Evolutionary conservation across 495 filamentous ascomycete genomes (phyloP), one percentile per base, ranked within the genome.

Genomic region (Aspergillus indologenus): DNA sequence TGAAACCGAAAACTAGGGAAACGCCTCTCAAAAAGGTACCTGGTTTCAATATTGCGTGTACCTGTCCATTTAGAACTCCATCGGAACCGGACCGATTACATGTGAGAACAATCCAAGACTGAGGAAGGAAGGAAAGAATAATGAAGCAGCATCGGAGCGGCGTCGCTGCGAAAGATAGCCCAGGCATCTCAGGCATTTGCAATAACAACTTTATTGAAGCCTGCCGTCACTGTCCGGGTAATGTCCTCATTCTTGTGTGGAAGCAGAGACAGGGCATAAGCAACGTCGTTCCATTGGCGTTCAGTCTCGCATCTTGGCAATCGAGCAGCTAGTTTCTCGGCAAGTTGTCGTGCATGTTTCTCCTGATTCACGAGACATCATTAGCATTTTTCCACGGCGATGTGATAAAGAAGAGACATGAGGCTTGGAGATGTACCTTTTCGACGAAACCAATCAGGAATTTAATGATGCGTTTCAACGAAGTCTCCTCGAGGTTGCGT

Each of bases 201-300:
- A 58, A 87, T 87, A 24, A 96, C 87, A 22, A 97, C 78, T 73
- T 89, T 90, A 45, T 68, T 74, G 74, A 94, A 98, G 12, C 95
- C 95, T 58, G 88, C 89, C 19, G 77, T 75, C 14, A 99, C 80
- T 18, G 87, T 75, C 79, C 95, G 96, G 40, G 83, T 80, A 54
- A 99, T 98, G 17, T 98, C 94, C 72, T 99, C 95, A 61, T 97
- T 97, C 80, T 97, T 99, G 66, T 98, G 95, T 64, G 90, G 93
- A 47, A 98, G 74, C 57, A 97, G 70, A 22, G 89, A 90, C 21
- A 99, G 70, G 3, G 91, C 90, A 77, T 90, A 99, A 11, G 93
- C 89, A 40, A 96, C 91, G 75, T 99, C 95, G 65, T 89, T 94
- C 95, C 95, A 99, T 65, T 97, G 93, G 50, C 91, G 81, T 73